phyloP scores from a whole-genome alignment of 208 protist species.

The Naegleria fowleri region DNA sequence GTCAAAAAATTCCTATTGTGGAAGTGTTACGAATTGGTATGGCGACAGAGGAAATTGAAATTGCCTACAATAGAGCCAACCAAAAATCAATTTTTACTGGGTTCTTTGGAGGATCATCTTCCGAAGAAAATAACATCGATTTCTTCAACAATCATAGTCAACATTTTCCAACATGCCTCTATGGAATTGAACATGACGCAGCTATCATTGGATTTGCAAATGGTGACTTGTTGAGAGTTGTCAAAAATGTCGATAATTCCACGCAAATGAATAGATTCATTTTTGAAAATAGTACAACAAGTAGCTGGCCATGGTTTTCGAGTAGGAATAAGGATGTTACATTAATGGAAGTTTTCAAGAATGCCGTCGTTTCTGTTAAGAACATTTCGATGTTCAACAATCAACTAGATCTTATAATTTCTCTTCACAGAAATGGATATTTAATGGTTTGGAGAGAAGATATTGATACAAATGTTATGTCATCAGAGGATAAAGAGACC shows the following conservation, averaged over 20 bases:
- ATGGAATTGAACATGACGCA: not conserved
- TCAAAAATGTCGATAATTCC: not conserved
- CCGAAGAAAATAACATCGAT: not conserved
- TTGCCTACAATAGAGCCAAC: not conserved
- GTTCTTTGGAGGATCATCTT: not conserved
- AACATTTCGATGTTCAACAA: not conserved
- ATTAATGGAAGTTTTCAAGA: not conserved
- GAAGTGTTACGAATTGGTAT: not conserved
- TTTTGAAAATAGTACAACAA: not conserved
- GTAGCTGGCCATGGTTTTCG: not conserved
- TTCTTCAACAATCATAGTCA: not conserved
- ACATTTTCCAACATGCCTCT: not conserved
- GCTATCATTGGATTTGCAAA: not conserved
- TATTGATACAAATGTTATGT: not conserved
- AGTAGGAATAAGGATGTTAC: not conserved
- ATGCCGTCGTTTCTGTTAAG: not conserved
- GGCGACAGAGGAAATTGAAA: not conserved
- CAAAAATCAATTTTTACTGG: not conserved
- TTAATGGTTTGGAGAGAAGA: not conserved
- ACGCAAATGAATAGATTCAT: not conserved
- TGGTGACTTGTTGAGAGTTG: not conserved
- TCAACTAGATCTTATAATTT: not conserved
- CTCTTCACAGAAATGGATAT: not conserved
- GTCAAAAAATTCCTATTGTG: not conserved
- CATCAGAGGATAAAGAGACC: not conserved